Base-by-base conservation (phyloP, 371 early-diverging fungal genomes). In the Saksenaea oblongispora region DNA sequence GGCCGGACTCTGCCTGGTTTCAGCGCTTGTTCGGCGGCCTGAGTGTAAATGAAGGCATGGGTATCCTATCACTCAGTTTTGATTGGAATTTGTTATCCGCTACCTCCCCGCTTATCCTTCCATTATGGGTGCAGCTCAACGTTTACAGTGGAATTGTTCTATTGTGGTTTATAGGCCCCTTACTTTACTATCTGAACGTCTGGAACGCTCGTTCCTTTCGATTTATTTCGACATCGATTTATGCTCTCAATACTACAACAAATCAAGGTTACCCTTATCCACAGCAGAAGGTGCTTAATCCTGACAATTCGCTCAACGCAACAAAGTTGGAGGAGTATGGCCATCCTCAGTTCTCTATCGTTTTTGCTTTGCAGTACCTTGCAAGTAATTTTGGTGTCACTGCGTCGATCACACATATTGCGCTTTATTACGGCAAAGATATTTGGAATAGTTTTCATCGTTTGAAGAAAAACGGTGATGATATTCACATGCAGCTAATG, bases 51-150 rank as follows among this genome's bases (percentile, higher is more conserved):
- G 80, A 77, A 63, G 80, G 80, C 7, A 18, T 77, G 35, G 80
- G 80, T 34, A 65, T 79, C n/a, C 60, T 77, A 39, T 65, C 73
- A n/a, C 28, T 79, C 14, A 74, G 69, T 62, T 77, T 79, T 53
- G 80, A 79, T 62, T 79, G 80, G 79, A 78, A 76, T 54, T 72
- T 66, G n/a, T 28, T 80, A 8, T 70, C 72, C 9, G 39, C 39
- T n/a, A 74, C 44, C 58, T 79, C 84, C 22, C 84, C 83, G 18
- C 67, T 94, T 4, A 82, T 91, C 1, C 62, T 95, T 2, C 94
- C 96, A 7, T 31, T 93, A 1, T 76, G 73, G 71, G 73, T 76
- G 5, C 80, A 80, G 26, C 9, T 80, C 22, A 83, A 83, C 51
- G 60, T 75, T 18, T 73, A 67, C 39, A 17, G 61, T 37, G 83